A percentile compares a stretch with the other conserved stretches of the same genome.
phyloP scores from a whole-genome alignment of 208 protist genomes.

The Leishmania tarentolae region DNA sequence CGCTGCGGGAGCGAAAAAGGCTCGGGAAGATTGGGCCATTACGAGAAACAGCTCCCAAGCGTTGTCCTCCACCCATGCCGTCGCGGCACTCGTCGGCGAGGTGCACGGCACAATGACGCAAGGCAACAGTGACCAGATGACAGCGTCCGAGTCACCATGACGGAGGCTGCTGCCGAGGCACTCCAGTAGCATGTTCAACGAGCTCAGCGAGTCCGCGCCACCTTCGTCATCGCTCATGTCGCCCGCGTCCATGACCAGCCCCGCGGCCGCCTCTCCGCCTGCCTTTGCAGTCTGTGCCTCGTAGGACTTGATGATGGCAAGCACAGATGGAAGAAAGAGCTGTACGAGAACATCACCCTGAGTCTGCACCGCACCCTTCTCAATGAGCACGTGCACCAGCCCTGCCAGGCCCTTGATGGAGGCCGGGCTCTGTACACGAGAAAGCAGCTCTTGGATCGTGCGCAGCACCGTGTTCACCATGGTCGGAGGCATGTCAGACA shows the following conservation, averaged over 20 bases:
- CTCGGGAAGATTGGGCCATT: constrained; percentile 41
- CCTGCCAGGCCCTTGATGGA: constrained; percentile 51
- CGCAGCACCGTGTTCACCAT: constrained; percentile 49
- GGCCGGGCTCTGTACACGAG: constrained; percentile 38
- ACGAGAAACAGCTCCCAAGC: constrained; percentile 79
- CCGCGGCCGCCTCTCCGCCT: neutral
- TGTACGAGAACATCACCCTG: constrained; percentile 55
- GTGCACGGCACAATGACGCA: constrained; percentile 67
- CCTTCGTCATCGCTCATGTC: constrained; percentile 32
- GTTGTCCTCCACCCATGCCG: constrained; percentile 74
- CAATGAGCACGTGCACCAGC: constrained; percentile 62
- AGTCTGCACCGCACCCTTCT: constrained; percentile 40
- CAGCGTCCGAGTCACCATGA: constrained; percentile 30
- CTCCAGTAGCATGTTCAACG: constrained; percentile 59
- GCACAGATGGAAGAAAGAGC: constrained; percentile 48
- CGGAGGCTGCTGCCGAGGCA: constrained; percentile 49
- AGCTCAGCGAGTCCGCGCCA: constrained; percentile 29
- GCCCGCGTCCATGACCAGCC: neutral
- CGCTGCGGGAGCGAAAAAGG: constrained; percentile 12
- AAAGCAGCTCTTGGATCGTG: constrained; percentile 53
- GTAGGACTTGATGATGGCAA: constrained; percentile 30
- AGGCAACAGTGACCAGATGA: constrained; percentile 56
- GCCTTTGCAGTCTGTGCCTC: constrained; percentile 6
- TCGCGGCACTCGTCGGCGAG: constrained; percentile 26
- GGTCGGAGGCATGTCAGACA: constrained; percentile 48